Evolutionary conservation across 345 rosid genomes (phyloP), one percentile per base, ranked within the genome.

Genomic region (Bruguiera sexangula): DNA sequence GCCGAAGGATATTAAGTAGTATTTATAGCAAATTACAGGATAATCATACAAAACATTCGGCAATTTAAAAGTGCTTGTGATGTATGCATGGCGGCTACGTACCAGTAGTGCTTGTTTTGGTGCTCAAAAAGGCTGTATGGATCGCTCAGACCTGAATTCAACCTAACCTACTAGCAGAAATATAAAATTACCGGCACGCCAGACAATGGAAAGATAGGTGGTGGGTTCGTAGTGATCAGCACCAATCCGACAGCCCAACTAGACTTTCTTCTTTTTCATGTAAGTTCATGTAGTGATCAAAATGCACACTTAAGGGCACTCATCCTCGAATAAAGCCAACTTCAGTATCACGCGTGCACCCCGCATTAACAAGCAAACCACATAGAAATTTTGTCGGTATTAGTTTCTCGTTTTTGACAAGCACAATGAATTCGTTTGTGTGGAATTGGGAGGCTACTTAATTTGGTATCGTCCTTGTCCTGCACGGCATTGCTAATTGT

Each of bases 51-150:
- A 39, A 39, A 15, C 4, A 43, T 0, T 1, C 3, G 18, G 16
- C 18, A 43, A 43, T 20, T 10, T 15, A 1, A 4, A 60, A 75
- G 88, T 85, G 82, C 72, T 68, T 63, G n/a, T 82, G 81, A 82
- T 81, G 83, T 75, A 66, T 79, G 83, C 72, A 68, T 50, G 86
- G 81, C 80, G 78, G 83, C 83, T 67, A 63, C 63, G 55, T 30
- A 31, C 65, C 39, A 26, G 10, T 60, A 43, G 67, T 63, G 74
- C 66, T 70, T 51, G n/a, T n/a, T 48, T 22, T 53, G 31, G 18
- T 19, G 20, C 16, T 21, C 6, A 9, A 43, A 63, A 66, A 32
- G 50, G 50, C 16, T 53, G 43, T 19, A 51, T n/a, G n/a, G 22
- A 43, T 3, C 15, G 39, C 43, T 26, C 21, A 5, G 7, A 20